Percentiles rank a stretch among this genome's conserved stretches.
Conservation (phyloP, 306 rosid species). For the Leucaena leucocephala region DNA sequence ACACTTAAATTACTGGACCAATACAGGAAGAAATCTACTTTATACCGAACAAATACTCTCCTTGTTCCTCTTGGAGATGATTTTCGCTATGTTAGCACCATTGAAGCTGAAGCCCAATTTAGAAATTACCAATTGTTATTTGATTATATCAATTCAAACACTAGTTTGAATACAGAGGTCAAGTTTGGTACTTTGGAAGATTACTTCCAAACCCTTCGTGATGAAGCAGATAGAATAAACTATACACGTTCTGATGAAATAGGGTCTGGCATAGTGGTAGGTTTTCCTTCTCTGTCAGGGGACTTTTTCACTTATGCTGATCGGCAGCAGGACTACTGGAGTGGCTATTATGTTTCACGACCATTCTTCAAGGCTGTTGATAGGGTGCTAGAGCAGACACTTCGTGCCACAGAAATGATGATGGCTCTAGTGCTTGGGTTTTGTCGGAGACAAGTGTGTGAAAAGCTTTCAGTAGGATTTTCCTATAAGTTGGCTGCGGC, state of each 20-base stretch:
- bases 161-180: slow-evolving; percentile 80
- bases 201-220: slow-evolving; percentile 78
- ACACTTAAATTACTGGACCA: slow-evolving; percentile 85
- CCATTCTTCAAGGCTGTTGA: slow-evolving; percentile 99
- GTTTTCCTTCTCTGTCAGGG: slow-evolving; percentile 95
- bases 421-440: slow-evolving; percentile 73
- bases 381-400: slow-evolving; percentile 88
- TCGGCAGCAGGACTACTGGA: slow-evolving; percentile 95
- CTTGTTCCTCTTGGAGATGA: slow-evolving; percentile 98
- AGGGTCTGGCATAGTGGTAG: slow-evolving; percentile 81
- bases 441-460: slow-evolving; percentile 85
- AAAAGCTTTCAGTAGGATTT: slow-evolving; percentile 75
- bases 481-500: slow-evolving; percentile 94
- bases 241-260: slow-evolving; percentile 73
- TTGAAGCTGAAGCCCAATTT: slow-evolving; percentile 96
- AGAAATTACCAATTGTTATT: slow-evolving; percentile 85
- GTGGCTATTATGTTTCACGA: slow-evolving; percentile 96
- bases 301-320: slow-evolving; percentile 97
- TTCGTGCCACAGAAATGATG: slow-evolving; percentile 92
- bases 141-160: slow-evolving; percentile 85
- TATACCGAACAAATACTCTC: slow-evolving; percentile 92
- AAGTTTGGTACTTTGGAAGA: slow-evolving; percentile 95
- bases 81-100: slow-evolving; percentile 77
- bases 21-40: slow-evolving; percentile 87
- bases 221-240: slow-evolving; percentile 85